These are phyloP conservation scores for Stenogyne calaminthoides DNA, from an alignment of 305 asterid species.

Conservation along the genomic window DNA sequence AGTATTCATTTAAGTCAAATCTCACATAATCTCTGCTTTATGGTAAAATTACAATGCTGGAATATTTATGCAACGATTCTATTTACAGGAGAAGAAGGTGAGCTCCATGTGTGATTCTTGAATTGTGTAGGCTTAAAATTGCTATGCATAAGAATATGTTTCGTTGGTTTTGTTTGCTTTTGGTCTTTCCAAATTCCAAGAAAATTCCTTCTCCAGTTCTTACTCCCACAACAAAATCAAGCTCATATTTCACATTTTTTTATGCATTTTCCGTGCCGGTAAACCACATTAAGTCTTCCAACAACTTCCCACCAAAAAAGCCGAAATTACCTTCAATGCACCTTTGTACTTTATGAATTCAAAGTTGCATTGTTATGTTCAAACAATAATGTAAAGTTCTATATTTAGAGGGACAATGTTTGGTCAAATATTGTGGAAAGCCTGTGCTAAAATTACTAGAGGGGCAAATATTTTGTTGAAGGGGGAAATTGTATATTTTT, in stretches of 20 bases:
- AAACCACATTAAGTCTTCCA: not conserved
- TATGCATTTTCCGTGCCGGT: not conserved
- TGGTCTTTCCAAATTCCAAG: not conserved
- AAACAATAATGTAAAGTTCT: not conserved
- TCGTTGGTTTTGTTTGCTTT: not conserved
- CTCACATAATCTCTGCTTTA: not conserved
- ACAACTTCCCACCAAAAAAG: not conserved
- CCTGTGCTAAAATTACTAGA: no score
- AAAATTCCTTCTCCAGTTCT: not conserved
- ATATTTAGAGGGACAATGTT: not conserved
- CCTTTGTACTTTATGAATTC: slow-evolving; percentile 11
- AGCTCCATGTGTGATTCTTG: not conserved
- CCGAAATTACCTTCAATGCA: not conserved
- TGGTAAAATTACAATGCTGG: not conserved
- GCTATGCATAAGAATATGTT: slow-evolving; percentile 8
- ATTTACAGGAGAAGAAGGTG: not conserved
- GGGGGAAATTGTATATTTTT: not conserved
- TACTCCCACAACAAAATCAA: not conserved
- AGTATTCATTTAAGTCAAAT: not conserved
- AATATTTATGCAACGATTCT: not conserved
- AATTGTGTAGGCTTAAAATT: slow-evolving; percentile 1
- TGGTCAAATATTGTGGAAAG: no score
- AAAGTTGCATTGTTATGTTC: not conserved
- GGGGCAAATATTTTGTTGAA: not conserved
- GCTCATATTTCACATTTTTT: not conserved